Percentiles rank a stretch among this genome's conserved stretches.
Conservation (phyloP, 2,329 filamentous ascomycete species). For the Stagonosporopsis cucurbitacearum region DNA sequence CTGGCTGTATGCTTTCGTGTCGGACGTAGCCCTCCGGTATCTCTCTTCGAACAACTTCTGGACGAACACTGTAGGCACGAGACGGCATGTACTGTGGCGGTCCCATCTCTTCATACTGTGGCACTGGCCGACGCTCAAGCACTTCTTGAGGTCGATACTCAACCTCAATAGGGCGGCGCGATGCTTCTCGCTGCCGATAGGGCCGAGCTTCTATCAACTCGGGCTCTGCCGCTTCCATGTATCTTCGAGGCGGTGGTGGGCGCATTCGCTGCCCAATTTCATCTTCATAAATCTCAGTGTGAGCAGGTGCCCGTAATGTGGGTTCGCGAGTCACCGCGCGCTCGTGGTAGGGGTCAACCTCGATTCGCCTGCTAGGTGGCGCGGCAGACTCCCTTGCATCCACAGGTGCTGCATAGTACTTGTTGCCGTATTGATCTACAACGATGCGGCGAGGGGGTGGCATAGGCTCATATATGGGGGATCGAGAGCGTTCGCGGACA, state of each 20-base stretch:
- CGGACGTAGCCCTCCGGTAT: slow-evolving; percentile 43
- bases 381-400: slow-evolving; percentile 62
- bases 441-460: slow-evolving; percentile 69
- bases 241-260: slow-evolving; percentile 58
- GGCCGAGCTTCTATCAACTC: slow-evolving; percentile 60
- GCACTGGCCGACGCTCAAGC: slow-evolving; percentile 35
- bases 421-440: slow-evolving; percentile 81
- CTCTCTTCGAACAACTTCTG: slow-evolving; percentile 46
- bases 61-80: slow-evolving; percentile 50
- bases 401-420: slow-evolving; percentile 69
- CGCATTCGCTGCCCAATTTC: slow-evolving; percentile 48
- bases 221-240: slow-evolving; percentile 68
- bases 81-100: slow-evolving; percentile 42
- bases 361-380: slow-evolving; percentile 56
- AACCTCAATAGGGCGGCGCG: slow-evolving; percentile 55
- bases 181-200: slow-evolving; percentile 66
- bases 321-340: slow-evolving; percentile 61
- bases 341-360: slow-evolving; percentile 70
- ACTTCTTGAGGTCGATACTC: slow-evolving; percentile 39
- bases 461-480: slow-evolving; percentile 53
- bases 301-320: slow-evolving; percentile 57
- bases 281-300: slow-evolving; percentile 58
- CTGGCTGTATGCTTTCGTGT: slow-evolving; percentile 52
- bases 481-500: slow-evolving; percentile 51
- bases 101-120: slow-evolving; percentile 48